Conservation (phyloP, 352 stramenopile species). For the Globisporangium paddicum region DNA sequence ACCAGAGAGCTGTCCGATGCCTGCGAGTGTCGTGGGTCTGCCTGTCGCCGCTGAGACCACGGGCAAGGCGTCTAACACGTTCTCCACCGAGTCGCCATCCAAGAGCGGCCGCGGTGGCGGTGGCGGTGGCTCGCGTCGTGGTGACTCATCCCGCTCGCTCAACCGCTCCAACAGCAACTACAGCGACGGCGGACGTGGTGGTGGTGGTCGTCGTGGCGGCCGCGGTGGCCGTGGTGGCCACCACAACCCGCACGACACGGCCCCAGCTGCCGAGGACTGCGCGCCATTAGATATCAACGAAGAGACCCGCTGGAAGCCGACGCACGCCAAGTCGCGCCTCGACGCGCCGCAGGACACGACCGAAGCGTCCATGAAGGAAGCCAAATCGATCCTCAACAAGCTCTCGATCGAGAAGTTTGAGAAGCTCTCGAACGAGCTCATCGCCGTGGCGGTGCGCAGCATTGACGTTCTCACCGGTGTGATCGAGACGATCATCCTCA, state of each 20-base stretch:
- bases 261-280: conserved; percentile 53
- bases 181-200: conserved; percentile 35
- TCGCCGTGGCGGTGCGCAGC: conserved; percentile 85
- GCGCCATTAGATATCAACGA: conserved; percentile 76
- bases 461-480: conserved; percentile 82
- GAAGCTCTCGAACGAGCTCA: conserved; percentile 91
- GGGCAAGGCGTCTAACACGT: conserved; percentile 35
- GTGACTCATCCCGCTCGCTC: conserved; percentile 42
- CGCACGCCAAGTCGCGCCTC: conserved; percentile 50
- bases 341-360: conserved; percentile 37
- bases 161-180: conserved; percentile 38
- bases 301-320: conserved; percentile 81
- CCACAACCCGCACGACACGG: conserved; percentile 39
- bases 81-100: not conserved
- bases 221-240: conserved; percentile 37
- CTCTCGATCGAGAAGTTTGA: conserved; percentile 97
- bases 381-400: conserved; percentile 95
- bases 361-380: conserved; percentile 84
- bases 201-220: conserved; percentile 31
- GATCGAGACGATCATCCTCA: conserved; percentile 92
- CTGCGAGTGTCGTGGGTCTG: conserved; percentile 42
- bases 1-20: conserved; percentile 45
- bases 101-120: conserved; percentile 11
- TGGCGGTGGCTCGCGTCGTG: conserved; percentile 24
- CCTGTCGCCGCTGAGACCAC: conserved; percentile 43